Percentiles rank a stretch among this genome's conserved stretches.
Evolutionary conservation across 2,329 filamentous ascomycete species (phyloP).

Genomic region (Pseudogymnoascus sp.): DNA sequence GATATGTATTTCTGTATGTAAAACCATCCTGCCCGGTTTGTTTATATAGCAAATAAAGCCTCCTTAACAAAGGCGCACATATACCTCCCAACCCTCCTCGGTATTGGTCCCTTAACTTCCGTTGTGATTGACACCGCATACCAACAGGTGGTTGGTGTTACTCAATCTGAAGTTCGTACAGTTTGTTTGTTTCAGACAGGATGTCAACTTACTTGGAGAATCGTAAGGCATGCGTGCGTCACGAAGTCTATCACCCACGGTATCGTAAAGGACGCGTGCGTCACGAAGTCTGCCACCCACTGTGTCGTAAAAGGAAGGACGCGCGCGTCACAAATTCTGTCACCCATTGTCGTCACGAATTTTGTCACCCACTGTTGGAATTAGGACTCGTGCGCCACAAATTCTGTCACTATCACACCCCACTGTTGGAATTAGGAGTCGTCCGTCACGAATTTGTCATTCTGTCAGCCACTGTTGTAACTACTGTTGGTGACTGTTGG

Average conservation of each 20-base stretch:
- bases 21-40: conserved; percentile 1
- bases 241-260: neutral
- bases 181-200: conserved; percentile 11
- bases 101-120: conserved; percentile 9
- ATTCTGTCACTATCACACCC: neutral
- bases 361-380: neutral
- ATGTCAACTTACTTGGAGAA: neutral
- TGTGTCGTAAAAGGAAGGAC: no score
- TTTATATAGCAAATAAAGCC: conserved; percentile 9
- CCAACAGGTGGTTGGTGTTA: conserved; percentile 10
- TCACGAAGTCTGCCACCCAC: no score
- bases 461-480: neutral
- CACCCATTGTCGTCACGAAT: neutral
- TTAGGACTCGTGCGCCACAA: neutral
- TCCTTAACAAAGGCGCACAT: conserved; percentile 13
- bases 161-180: conserved; percentile 12
- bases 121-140: conserved; percentile 7
- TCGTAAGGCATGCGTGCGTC: neutral
- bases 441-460: neutral
- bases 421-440: neutral
- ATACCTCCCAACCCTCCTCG: conserved; percentile 10
- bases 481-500: neutral
- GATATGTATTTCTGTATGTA: conserved; percentile 6
- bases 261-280: neutral
- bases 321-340: neutral